A percentile compares a stretch with the other conserved stretches of the same genome.
Conservation (phyloP, 2,329 filamentous ascomycete genomes). For the Cucurbitaria berberidis region DNA sequence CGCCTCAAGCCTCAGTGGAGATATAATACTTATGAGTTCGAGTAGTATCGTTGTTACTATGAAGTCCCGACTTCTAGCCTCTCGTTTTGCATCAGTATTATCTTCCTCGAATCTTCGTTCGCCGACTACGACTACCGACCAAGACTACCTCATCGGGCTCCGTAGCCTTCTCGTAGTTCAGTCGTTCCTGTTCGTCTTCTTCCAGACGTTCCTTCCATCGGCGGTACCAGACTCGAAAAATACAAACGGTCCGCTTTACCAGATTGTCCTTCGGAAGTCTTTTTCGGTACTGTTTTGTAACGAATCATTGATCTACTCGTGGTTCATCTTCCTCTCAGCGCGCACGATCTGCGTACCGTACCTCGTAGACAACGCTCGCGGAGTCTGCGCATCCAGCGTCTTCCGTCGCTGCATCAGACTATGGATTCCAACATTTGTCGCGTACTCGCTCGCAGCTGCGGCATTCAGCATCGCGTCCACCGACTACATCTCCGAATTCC, state of each 20-base stretch:
- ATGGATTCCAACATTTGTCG: slow-evolving; percentile 50
- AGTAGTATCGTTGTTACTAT: slow-evolving; percentile 13
- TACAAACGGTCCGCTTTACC: slow-evolving; percentile 47
- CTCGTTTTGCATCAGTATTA: slow-evolving; percentile 20
- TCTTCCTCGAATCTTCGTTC: slow-evolving; percentile 14
- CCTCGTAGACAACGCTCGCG: slow-evolving; percentile 44
- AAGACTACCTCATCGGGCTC: slow-evolving; percentile 52
- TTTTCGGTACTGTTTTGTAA: slow-evolving; percentile 57
- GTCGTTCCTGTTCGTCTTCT: slow-evolving; percentile 55
- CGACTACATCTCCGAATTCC: slow-evolving; percentile 49
- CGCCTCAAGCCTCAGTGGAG: background rate
- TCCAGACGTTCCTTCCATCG: slow-evolving; percentile 53
- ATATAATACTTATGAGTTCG: background rate
- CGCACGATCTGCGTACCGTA: slow-evolving; percentile 54
- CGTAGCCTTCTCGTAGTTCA: slow-evolving; percentile 53
- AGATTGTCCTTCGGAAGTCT: slow-evolving; percentile 52
- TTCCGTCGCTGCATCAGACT: slow-evolving; percentile 53
- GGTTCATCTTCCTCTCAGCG: slow-evolving; percentile 55
- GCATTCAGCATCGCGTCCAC: slow-evolving; percentile 41
- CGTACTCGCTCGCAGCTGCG: slow-evolving; percentile 49
- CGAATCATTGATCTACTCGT: slow-evolving; percentile 53
- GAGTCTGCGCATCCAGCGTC: slow-evolving; percentile 48
- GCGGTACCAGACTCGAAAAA: slow-evolving; percentile 48
- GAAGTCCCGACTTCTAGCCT: slow-evolving; percentile 22
- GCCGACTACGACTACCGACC: slow-evolving; percentile 20